Evolutionary conservation across 441 rosid genomes (phyloP), one percentile per base, ranked within the genome.

Genomic region (Corymbia citriodora): DNA sequence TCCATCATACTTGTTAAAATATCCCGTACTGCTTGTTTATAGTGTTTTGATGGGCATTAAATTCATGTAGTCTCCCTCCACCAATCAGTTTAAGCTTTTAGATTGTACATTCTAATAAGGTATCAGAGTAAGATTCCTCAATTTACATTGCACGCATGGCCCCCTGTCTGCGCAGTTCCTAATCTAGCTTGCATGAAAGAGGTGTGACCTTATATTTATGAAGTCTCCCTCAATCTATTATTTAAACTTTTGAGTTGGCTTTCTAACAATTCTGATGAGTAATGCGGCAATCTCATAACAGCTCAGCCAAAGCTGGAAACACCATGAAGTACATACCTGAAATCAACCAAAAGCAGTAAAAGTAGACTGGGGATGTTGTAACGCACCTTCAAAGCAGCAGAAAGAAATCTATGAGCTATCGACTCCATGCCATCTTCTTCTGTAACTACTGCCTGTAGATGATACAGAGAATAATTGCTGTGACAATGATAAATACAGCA

Each of bases 341-440:
- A 87, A 54, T 87, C 88, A 21, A n/a, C 65, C 63, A n/a, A 87
- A 29, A 55, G n/a, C 29, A 23, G 88, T 52, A 87, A 87, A 19
- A 45, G 70, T 87, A 55, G 45, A 54, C 29, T 3, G 85, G 17
- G 50, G 52, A 53, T 54, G 45, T 54, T 50, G 55, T 31, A 61
- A 59, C 87, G 8, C 93, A 98, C 99, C 99, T 97, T 98, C 90
- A 98, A 89, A 91, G 99, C 98, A 40, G 99, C 99, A 49, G 99
- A 98, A 72, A 98, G 98, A 94, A 97, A 97, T 92, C 96, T 94
- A 92, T 98, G 99, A 90, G 99, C 99, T 91, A 96, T 96, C 1
- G 99, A 96, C 92, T 97, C 99, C 99, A 96, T 98, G 89, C 99
- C 99, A 89, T 98, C 99, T 95, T 98, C 99, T 95, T 96, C 99